Evolutionary conservation across 2,329 filamentous ascomycete species (phyloP), one percentile per base, ranked within the genome.

Genomic region (Talaromyces verruculosus): DNA sequence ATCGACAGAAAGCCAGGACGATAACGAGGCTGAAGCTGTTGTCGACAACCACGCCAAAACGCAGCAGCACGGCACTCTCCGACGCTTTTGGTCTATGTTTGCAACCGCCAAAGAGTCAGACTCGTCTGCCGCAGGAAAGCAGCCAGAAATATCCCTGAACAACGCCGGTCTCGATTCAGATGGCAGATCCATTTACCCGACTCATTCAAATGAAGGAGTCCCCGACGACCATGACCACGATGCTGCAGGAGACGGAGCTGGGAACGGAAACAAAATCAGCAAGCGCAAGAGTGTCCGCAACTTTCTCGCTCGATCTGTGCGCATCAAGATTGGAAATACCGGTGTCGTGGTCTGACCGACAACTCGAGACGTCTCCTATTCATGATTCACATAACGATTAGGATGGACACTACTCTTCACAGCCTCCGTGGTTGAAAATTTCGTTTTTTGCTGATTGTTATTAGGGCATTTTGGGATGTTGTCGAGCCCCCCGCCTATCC

Each of bases 201-300:
- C 8, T 10, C 39, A 51, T 15, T 22, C 41, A 10, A 37, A 11
- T 8, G 15, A 33, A 15, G n/a, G 25, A 10, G 11, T 30, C 5
- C 28, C 35, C 19, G 30, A 35, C 10, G 37, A 39, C 35, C 59
- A 35, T 8, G 37, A 39, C 35, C 59, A 41, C 1, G 43, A 22
- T n/a, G 25, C 22, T 45, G 37, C 55, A 15, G 30, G 30, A 62
- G 19, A 59, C n/a, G 13, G 35, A 15, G 15, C 35, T 25, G 57
- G 41, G 0, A 19, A 45, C 4, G 57, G 57, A 19, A 45, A 60
- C 37, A 60, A 8, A 17, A 11, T 59, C 22, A 45, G 51, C 15
- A 64, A 64, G 35, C 60, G 65, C n/a, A 64, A 64, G 25, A 67
- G 66, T 58, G 61, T 69, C 25, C 66, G 66, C 19, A 53, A 66